These are phyloP conservation scores for Debaryomycetaceae sp. DNA, from an alignment of 1,139 yeast species.

Conservation along the genomic window DNA sequence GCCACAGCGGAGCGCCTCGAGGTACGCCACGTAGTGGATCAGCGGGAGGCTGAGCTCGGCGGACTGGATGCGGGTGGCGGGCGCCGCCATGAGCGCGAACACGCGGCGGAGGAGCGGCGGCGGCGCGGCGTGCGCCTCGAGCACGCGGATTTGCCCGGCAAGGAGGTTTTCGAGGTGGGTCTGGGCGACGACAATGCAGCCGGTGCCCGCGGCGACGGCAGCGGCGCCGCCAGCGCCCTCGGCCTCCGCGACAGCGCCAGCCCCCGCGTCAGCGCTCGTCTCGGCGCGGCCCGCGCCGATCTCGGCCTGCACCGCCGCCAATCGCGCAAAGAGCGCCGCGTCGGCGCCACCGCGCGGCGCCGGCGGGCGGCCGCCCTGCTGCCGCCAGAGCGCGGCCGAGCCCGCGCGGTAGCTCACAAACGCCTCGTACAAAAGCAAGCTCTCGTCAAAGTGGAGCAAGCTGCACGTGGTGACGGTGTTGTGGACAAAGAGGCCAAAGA, in stretches of 20 bases:
- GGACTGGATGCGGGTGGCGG: conserved; percentile 42
- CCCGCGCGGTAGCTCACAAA: conserved; percentile 37
- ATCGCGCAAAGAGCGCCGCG: too few relatives aligned
- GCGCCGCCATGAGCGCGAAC: conserved; percentile 41
- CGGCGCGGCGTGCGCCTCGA: conserved; percentile 52
- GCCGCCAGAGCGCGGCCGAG: conserved; percentile 2
- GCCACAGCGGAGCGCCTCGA: conserved; percentile 56
- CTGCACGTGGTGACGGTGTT: conserved; percentile 46
- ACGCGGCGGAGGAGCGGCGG: conserved; percentile 43
- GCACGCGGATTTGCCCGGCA: conserved; percentile 51
- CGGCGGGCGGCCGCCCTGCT: background rate
- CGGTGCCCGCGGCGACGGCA: too few relatives aligned
- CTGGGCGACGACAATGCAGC: too few relatives aligned
- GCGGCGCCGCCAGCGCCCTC: too few relatives aligned
- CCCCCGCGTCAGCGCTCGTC: background rate
- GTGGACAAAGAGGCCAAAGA: conserved; percentile 33
- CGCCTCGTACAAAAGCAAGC: conserved; percentile 47
- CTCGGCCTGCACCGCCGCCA: too few relatives aligned
- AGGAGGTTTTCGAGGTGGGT: conserved; percentile 49
- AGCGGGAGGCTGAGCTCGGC: conserved; percentile 54
- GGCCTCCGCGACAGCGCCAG: too few relatives aligned
- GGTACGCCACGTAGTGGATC: conserved; percentile 58
- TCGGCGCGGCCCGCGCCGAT: too few relatives aligned
- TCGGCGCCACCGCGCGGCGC: background rate
- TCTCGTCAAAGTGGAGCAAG: conserved; percentile 56